A percentile compares a stretch with the other conserved stretches of the same genome.
These are phyloP conservation scores for Trichoderma guizhouense DNA, from an alignment of 2,329 filamentous ascomycete species.

Conservation along the genomic window DNA sequence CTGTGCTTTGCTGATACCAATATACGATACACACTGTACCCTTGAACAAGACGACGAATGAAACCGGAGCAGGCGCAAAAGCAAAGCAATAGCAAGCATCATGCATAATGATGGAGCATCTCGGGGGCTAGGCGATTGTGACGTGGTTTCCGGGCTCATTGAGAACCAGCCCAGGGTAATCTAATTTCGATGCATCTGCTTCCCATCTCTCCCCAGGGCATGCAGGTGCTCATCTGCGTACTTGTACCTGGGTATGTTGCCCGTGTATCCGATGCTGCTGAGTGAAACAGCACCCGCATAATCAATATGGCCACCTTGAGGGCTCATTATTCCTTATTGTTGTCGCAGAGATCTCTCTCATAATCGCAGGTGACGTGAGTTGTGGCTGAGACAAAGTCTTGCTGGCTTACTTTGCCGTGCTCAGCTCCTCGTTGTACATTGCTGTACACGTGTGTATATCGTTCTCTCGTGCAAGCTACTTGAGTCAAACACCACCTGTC, in stretches of 20 bases:
- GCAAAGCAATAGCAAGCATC: neutral
- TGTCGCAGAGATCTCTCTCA: neutral
- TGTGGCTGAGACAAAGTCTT: conserved; percentile 5
- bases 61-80: neutral
- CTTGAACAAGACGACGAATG: neutral
- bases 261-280: neutral
- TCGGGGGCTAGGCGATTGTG: neutral
- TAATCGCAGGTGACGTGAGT: neutral
- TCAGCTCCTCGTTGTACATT: neutral
- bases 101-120: neutral
- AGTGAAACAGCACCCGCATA: neutral
- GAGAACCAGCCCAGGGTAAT: neutral
- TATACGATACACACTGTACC: neutral
- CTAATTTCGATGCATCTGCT: neutral
- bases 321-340: neutral
- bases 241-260: neutral
- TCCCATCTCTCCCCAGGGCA: neutral
- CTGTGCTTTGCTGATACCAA: neutral
- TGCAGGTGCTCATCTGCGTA: neutral
- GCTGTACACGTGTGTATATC: neutral
- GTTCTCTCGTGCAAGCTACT: neutral
- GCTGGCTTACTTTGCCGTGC: neutral
- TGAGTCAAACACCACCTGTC: neutral
- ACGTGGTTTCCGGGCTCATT: neutral
- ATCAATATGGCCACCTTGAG: neutral